phyloP scores from a whole-genome alignment of 306 rosid species.

The Glycyrrhiza uralensis region DNA sequence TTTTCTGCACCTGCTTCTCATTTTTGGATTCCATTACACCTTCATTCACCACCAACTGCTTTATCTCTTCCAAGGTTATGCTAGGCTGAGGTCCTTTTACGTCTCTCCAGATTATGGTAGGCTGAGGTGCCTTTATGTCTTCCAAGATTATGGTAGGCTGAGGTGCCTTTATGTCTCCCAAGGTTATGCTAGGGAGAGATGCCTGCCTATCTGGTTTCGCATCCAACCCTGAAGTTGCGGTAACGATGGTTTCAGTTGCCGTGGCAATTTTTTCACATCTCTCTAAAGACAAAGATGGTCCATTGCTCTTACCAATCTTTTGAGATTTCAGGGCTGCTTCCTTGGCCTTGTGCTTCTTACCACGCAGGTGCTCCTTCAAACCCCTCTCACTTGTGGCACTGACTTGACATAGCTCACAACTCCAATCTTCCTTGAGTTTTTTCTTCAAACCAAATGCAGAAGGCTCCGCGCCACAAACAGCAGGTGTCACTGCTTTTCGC shows the following conservation, averaged over 20 bases:
- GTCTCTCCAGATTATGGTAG: neutral
- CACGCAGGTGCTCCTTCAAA: constrained; percentile 49
- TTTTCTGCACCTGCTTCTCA: constrained; percentile 20
- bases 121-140: constrained; percentile 4
- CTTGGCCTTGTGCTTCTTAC: constrained; percentile 68
- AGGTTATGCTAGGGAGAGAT: neutral
- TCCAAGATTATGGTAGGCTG: neutral
- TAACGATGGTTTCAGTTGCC: neutral
- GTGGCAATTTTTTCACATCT: constrained; percentile 18
- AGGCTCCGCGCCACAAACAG: neutral
- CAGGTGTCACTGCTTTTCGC: constrained; percentile 38
- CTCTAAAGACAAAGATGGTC: neutral
- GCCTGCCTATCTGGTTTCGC: neutral
- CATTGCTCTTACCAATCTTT: constrained; percentile 14
- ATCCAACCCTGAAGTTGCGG: constrained; percentile 10
- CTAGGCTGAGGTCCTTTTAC: neutral
- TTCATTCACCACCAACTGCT: neutral
- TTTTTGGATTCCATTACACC: neutral
- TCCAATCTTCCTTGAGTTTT: constrained; percentile 53
- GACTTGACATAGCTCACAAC: constrained; percentile 57
- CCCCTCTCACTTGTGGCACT: constrained; percentile 28
- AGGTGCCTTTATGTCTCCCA: constrained; percentile 3
- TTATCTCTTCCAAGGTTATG: neutral
- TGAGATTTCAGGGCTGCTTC: constrained; percentile 26
- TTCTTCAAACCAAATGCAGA: constrained; percentile 31